A percentile compares a stretch with the other conserved stretches of the same genome.
These are phyloP conservation scores for Uncinocarpus reesii DNA, from an alignment of 2,329 filamentous ascomycete species.

Conservation along the genomic window DNA sequence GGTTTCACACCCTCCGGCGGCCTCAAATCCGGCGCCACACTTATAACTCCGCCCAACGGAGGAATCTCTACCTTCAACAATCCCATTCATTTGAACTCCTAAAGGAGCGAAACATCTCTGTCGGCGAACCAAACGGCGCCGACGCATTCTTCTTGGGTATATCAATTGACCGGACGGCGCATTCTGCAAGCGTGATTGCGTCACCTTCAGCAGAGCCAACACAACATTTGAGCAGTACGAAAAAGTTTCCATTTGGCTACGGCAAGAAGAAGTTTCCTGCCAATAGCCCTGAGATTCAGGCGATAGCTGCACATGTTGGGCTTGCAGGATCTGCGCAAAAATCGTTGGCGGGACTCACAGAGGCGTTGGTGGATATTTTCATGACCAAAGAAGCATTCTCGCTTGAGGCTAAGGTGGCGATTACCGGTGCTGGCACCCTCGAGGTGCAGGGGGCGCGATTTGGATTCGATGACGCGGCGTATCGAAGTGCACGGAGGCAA, in stretches of 20 bases:
- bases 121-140: slow-evolving; percentile 30
- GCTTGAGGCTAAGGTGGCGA: slow-evolving; percentile 43
- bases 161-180: slow-evolving; percentile 52
- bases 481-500: slow-evolving; percentile 52
- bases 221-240: slow-evolving; percentile 36
- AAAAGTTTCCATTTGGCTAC: slow-evolving; percentile 55
- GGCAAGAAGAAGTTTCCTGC: slow-evolving; percentile 37
- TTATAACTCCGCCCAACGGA: slow-evolving; percentile 30
- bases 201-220: slow-evolving; percentile 43
- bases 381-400: slow-evolving; percentile 55
- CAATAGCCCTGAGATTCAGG: slow-evolving; percentile 33
- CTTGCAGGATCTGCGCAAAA: slow-evolving; percentile 40
- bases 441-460: slow-evolving; percentile 48
- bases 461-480: slow-evolving; percentile 61
- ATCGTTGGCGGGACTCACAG: slow-evolving; percentile 42
- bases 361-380: slow-evolving; percentile 50
- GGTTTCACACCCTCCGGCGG: slow-evolving; percentile 40
- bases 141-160: slow-evolving; percentile 49
- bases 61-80: slow-evolving; percentile 47
- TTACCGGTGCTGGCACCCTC: slow-evolving; percentile 35
- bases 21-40: background rate
- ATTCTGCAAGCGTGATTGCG: slow-evolving; percentile 54
- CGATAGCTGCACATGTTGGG: slow-evolving; percentile 41
- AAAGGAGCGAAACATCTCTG: slow-evolving; percentile 40
- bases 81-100: slow-evolving; percentile 48